Percentiles rank a stretch among this genome's conserved stretches.
These are phyloP conservation scores for Diversispora eburnea DNA, from an alignment of 192 early-diverging fungal species.

Conservation along the genomic window DNA sequence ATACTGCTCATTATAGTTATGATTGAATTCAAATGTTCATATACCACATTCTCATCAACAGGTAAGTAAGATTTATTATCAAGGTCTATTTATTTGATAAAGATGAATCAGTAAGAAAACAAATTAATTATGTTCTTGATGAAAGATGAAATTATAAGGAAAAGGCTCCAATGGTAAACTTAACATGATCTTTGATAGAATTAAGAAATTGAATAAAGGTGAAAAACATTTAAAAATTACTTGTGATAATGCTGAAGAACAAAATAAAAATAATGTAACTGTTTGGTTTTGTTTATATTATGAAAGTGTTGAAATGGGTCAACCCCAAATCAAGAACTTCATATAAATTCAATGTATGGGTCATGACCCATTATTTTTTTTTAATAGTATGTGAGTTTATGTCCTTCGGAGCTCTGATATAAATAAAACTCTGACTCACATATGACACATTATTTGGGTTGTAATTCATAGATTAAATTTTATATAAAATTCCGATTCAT, in stretches of 20 bases:
- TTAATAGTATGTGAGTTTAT: no score
- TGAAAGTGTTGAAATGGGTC: no score
- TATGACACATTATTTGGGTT: no score
- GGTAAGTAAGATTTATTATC: conserved; percentile 26
- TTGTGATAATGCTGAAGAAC: conserved; percentile 23
- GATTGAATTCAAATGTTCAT: conserved; percentile 30
- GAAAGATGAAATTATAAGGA: conserved; percentile 14
- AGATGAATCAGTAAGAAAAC: conserved; percentile 2
- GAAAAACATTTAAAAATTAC: conserved; percentile 24
- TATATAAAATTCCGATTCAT: no score
- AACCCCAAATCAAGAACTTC: no score
- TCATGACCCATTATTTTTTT: no score
- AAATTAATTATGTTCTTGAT: conserved; percentile 19
- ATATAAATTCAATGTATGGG: no score
- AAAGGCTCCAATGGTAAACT: conserved; percentile 5
- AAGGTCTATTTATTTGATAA: conserved; percentile 18
- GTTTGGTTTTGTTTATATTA: no score
- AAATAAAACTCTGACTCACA: no score
- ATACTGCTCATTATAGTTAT: conserved; percentile 31
- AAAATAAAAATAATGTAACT: conserved; percentile 28
- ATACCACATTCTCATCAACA: conserved; percentile 27
- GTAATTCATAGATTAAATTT: no score
- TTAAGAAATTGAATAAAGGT: conserved; percentile 23
- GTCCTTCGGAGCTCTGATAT: no score
- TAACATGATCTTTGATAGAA: no score